phyloP scores from a whole-genome alignment of 768 basidiomycete genomes.

The Hericium coralloides region DNA sequence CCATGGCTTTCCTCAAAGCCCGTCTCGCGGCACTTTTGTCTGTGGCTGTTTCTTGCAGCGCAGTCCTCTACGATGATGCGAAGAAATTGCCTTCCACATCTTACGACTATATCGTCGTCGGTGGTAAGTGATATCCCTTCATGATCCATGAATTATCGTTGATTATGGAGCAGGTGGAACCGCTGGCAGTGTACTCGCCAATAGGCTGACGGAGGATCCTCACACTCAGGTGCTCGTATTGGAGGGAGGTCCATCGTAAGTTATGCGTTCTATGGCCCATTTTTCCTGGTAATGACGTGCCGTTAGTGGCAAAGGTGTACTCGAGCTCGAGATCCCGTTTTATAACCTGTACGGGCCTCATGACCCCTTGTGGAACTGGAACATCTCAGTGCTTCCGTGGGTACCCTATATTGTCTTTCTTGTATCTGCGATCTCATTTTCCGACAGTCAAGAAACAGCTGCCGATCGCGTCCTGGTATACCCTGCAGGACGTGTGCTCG shows the following conservation, averaged over 20 bases:
- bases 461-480: not conserved
- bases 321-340: not conserved
- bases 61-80: not conserved
- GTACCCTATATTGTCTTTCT: not conserved
- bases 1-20: not conserved
- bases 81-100: not conserved
- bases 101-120: constrained; percentile 28
- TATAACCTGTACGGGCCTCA: not conserved
- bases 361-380: constrained; percentile 9
- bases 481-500: not conserved
- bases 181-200: constrained; percentile 51
- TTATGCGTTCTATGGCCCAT: not conserved
- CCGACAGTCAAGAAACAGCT: not conserved
- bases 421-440: not conserved
- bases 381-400: constrained; percentile 14
- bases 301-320: not conserved
- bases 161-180: constrained; percentile 32
- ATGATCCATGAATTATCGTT: not conserved
- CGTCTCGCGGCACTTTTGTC: not conserved
- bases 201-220: constrained; percentile 48
- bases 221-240: constrained; percentile 43
- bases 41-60: not conserved
- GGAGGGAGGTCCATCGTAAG: constrained; percentile 36
- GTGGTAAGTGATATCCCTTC: constrained; percentile 17
- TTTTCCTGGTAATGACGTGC: not conserved